A percentile compares a stretch with the other conserved stretches of the same genome.
phyloP scores from a whole-genome alignment of 345 rosid species.

The Heritiera fomes region DNA sequence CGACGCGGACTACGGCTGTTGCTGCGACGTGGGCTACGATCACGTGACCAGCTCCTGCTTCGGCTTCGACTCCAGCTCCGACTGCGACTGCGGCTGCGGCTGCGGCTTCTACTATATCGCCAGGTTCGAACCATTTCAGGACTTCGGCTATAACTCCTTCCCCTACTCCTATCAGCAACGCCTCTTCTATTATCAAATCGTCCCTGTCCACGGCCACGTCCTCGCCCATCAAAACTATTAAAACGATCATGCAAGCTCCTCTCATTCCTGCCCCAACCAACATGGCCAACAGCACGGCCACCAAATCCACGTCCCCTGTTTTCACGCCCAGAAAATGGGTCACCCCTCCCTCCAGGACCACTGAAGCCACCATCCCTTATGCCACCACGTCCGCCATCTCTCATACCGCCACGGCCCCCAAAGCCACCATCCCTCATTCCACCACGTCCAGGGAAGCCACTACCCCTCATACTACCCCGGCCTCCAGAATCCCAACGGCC shows the following conservation, averaged over 20 bases:
- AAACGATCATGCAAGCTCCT: slow-evolving; percentile 58
- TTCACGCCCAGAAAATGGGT: slow-evolving; percentile 60
- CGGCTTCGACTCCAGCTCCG: slow-evolving; percentile 52
- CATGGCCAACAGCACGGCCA: slow-evolving; percentile 50
- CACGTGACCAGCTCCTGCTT: slow-evolving; percentile 46
- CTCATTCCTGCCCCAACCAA: slow-evolving; percentile 56
- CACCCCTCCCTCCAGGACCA: slow-evolving; percentile 53
- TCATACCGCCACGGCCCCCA: slow-evolving; percentile 33
- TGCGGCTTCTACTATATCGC: slow-evolving; percentile 49
- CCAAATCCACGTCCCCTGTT: slow-evolving; percentile 66
- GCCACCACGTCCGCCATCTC: slow-evolving; percentile 51
- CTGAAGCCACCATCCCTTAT: slow-evolving; percentile 48
- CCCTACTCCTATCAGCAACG: slow-evolving; percentile 42
- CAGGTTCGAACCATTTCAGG: slow-evolving; percentile 64
- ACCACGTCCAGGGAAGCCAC: slow-evolving; percentile 52
- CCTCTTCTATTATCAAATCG: slow-evolving; percentile 79
- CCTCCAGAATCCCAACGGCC: slow-evolving; percentile 77
- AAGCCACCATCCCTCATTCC: slow-evolving; percentile 52
- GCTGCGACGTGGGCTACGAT: slow-evolving; percentile 38
- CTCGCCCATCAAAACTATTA: slow-evolving; percentile 60
- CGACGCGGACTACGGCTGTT: slow-evolving; percentile 35
- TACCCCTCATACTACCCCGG: slow-evolving; percentile 48
- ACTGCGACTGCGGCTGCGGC: slow-evolving; percentile 50
- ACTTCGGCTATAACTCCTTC: slow-evolving; percentile 77
- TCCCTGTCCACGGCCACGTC: slow-evolving; percentile 73